Percentiles rank a stretch among this genome's conserved stretches.
Conservation (phyloP, 768 basidiomycete genomes). For the Tulasnella sp. region DNA sequence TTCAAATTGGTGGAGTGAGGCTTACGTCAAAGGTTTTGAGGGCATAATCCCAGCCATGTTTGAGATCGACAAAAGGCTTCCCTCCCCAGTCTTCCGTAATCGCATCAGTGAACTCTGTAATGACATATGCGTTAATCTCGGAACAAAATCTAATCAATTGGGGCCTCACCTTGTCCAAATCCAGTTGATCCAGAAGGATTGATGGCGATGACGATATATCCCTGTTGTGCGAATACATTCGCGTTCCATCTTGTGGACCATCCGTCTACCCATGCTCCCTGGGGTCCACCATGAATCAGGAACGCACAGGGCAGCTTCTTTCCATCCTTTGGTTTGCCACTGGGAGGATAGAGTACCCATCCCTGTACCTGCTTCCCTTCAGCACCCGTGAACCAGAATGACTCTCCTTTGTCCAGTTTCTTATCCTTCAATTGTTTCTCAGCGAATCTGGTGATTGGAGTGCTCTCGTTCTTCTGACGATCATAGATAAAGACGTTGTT, state of each 20-base stretch:
- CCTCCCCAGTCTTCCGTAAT: constrained; percentile 77
- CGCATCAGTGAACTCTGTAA: constrained; percentile 62
- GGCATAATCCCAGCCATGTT: constrained; percentile 58
- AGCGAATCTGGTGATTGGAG: constrained; percentile 55
- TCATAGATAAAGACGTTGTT: constrained; percentile 62
- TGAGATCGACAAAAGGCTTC: constrained; percentile 68
- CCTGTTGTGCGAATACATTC: constrained; percentile 78
- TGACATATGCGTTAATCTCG: constrained; percentile 26
- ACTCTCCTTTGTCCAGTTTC: constrained; percentile 48
- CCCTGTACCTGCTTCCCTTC: constrained; percentile 64
- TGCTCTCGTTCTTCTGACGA: constrained; percentile 24
- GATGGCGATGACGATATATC: constrained; percentile 76
- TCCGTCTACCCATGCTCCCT: constrained; percentile 77
- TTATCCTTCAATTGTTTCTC: constrained; percentile 43
- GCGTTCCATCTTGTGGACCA: constrained; percentile 94
- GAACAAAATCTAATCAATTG: neutral
- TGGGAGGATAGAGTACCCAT: constrained; percentile 69
- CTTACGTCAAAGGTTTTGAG: constrained; percentile 56
- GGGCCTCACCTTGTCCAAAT: constrained; percentile 63
- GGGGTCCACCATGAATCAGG: constrained; percentile 75
- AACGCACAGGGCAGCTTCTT: constrained; percentile 64
- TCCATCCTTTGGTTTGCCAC: constrained; percentile 39
- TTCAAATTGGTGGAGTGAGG: neutral
- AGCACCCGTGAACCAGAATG: constrained; percentile 85
- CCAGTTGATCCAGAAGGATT: constrained; percentile 84